Base-by-base conservation (phyloP, 768 basidiomycete species). In the Termitomyces eurrhizus region DNA sequence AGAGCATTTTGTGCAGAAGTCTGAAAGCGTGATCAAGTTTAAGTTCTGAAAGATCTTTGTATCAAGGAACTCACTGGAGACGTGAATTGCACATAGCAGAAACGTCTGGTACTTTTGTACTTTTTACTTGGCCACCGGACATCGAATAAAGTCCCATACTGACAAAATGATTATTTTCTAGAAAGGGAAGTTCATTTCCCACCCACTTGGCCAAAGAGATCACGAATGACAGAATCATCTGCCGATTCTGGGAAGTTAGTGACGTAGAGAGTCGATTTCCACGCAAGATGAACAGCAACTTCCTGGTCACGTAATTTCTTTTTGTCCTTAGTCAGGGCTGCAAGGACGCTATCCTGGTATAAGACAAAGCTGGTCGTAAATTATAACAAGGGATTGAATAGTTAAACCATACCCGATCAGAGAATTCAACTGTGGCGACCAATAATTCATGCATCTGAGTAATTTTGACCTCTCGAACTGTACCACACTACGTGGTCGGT, bases 51-150 rank as follows among this genome's bases (percentile, higher is more conserved):
- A n/a, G 44, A 39, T 14, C 29, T 2, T n/a, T 37, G 49, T 13
- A 36, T 32, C n/a, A 7, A 33, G 46, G n/a, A 8, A 77, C 89
- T 55, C 59, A 93, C 95, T 0, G 93, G 92, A 21, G 86, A 86
- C 1, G 88, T 88, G 69, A 85, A 98, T 63, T 98, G 97, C 1
- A 99, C 79, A 71, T 98, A 99, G 68, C 93, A 95, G 72, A 99
- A 98, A 46, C 97, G 83, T 39, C 97, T 79, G 2, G 90, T 89
- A 59, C 77, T 86, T 74, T 95, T 96, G 80, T 93, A 95, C 70
- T 97, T 97, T 70, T 95, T 95, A 74, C 93, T 95, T 6, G 97
- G 97, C 96, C 96, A 98, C 36, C 97, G 90, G 18, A 94, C 90
- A 64, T 98, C 95, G 62, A 98, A 92, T 57, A 99, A 83, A 5